These are phyloP conservation scores for Chaetomium fimeti DNA, from an alignment of 495 filamentous ascomycete genomes.

Conservation along the genomic window DNA sequence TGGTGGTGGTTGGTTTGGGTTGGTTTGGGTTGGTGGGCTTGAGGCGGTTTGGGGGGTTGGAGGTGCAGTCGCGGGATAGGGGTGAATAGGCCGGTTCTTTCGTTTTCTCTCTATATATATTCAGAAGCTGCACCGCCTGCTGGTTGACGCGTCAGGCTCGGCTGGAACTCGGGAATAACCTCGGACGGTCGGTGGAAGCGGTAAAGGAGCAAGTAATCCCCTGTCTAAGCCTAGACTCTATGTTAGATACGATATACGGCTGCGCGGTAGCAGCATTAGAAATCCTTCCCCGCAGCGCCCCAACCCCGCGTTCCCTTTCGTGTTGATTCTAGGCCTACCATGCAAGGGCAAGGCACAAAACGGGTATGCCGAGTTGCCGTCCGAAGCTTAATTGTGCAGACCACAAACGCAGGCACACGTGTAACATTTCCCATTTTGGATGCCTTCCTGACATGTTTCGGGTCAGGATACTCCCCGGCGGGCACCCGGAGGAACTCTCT, in stretches of 20 bases:
- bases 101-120: background rate
- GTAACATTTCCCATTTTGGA: background rate
- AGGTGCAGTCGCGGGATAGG: background rate
- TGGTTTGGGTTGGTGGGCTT: background rate
- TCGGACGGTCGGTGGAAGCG: background rate
- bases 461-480: too few species aligned
- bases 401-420: background rate
- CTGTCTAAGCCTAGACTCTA: background rate
- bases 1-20: background rate
- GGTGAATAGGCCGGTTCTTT: background rate
- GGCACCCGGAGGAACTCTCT: background rate
- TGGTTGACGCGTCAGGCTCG: background rate
- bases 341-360: constrained; percentile 6
- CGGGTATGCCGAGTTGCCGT: background rate
- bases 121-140: too few species aligned
- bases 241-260: background rate
- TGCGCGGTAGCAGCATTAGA: background rate
- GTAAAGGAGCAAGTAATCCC: background rate
- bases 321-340: background rate
- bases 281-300: background rate
- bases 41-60: background rate
- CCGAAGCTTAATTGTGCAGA: background rate
- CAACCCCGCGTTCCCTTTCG: background rate
- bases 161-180: background rate
- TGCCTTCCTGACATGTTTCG: too few species aligned